Conservation (phyloP, 495 filamentous ascomycete genomes). For the Penicillium alfredii region DNA sequence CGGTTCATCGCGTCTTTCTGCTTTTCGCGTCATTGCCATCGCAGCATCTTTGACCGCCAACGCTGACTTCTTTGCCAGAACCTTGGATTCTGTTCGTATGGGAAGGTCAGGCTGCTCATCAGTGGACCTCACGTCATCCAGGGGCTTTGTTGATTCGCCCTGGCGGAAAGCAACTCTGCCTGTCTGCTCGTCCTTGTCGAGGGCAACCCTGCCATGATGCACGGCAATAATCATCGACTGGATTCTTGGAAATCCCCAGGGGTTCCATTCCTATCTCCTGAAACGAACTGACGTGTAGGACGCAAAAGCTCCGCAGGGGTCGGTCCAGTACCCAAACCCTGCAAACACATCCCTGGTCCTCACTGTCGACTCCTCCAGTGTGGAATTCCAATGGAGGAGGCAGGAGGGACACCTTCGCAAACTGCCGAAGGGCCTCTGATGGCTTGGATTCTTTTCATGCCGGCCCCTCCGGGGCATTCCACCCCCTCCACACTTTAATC, state of each 20-base stretch:
- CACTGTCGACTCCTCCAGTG: not conserved
- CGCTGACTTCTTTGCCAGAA: too few relatives aligned
- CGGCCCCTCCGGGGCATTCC: constrained; percentile 28
- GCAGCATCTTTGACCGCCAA: too few relatives aligned
- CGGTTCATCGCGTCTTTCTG: too few relatives aligned
- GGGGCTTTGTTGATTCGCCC: not conserved
- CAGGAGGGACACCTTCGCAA: too few relatives aligned
- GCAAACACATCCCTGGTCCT: not conserved
- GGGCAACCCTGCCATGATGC: not conserved
- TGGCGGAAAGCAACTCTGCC: not conserved
- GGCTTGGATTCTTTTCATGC: constrained; percentile 25
- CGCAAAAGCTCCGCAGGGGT: not conserved
- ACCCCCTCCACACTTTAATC: constrained; percentile 24
- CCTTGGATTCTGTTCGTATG: too few relatives aligned
- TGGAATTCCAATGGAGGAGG: not conserved
- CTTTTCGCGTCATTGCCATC: too few relatives aligned
- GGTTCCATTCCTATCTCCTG: not conserved
- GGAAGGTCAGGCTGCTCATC: too few relatives aligned
- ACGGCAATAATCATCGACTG: not conserved
- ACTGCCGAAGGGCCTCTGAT: too few relatives aligned
- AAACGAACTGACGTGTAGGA: not conserved
- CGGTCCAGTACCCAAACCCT: not conserved
- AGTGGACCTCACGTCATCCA: not conserved
- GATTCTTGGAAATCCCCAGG: not conserved
- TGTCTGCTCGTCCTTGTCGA: not conserved